Percentiles rank a stretch among this genome's conserved stretches.
phyloP scores from a whole-genome alignment of 164 flowering plant species.

The Platanus orientalis region DNA sequence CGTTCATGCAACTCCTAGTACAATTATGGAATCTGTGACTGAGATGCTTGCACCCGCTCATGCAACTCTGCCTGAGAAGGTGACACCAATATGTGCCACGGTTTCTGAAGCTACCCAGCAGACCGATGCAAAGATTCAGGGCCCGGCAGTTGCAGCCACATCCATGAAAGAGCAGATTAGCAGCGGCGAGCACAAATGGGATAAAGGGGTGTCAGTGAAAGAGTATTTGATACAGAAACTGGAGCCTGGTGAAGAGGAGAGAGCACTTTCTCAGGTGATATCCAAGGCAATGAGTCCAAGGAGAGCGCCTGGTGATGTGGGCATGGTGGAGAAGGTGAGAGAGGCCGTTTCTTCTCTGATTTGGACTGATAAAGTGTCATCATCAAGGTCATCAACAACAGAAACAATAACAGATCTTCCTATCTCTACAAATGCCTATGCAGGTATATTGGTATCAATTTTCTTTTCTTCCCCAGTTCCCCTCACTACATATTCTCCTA shows the following conservation, averaged over 20 bases:
- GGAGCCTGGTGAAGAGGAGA: conserved; percentile 79
- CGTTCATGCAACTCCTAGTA: conserved; percentile 4
- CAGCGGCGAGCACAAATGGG: conserved; percentile 27
- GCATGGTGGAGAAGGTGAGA: conserved; percentile 55
- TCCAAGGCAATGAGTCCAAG: conserved; percentile 63
- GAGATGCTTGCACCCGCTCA: conserved; percentile 16
- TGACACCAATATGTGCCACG: conserved; percentile 35
- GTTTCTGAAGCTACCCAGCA: conserved; percentile 37
- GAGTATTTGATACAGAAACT: conserved; percentile 61
- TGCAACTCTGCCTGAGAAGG: no score
- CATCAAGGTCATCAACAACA: not conserved
- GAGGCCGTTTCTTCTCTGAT: conserved; percentile 56
- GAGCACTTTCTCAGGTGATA: conserved; percentile 68
- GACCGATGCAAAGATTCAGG: conserved; percentile 40
- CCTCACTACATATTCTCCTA: no score
- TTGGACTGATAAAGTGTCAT: conserved; percentile 14
- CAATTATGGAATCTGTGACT: conserved; percentile 26
- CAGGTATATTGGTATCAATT: no score
- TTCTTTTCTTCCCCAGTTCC: no score
- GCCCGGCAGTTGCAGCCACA: conserved; percentile 19
- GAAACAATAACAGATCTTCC: not conserved
- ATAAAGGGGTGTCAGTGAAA: conserved; percentile 68
- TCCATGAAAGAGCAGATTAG: not conserved
- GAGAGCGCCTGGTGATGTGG: conserved; percentile 26
- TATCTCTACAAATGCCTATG: no score